Evolutionary conservation across 331 rosid genomes (phyloP).

Genomic region (Saraca asoca): DNA sequence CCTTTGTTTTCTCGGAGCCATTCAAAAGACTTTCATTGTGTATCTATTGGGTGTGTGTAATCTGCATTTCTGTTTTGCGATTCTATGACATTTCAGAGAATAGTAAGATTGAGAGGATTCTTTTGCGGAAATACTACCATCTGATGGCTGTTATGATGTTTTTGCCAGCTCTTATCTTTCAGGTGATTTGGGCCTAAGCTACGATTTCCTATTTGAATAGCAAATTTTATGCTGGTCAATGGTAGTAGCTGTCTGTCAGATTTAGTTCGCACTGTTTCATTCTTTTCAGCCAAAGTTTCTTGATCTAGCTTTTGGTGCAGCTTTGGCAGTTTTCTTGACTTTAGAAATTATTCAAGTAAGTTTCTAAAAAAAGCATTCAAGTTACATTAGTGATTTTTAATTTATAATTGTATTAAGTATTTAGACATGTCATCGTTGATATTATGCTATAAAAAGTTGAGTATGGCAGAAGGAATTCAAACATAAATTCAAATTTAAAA

Average conservation of each 20-base stretch:
- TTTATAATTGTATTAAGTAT: too few relatives aligned
- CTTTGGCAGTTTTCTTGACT: slow-evolving; percentile 79
- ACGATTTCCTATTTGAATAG: slow-evolving; percentile 16
- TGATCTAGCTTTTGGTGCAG: slow-evolving; percentile 88
- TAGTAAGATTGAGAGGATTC: slow-evolving; percentile 94
- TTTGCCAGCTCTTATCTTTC: slow-evolving; percentile 91
- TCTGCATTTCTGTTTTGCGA: slow-evolving; percentile 65
- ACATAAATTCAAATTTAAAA: not conserved
- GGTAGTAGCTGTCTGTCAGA: slow-evolving; percentile 17
- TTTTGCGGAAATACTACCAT: slow-evolving; percentile 92
- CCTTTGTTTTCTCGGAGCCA: slow-evolving; percentile 2
- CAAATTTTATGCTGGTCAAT: slow-evolving; percentile 31
- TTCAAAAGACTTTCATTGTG: slow-evolving; percentile 56
- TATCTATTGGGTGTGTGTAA: slow-evolving; percentile 70
- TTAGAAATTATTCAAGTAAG: slow-evolving; percentile 91
- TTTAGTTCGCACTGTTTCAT: slow-evolving; percentile 29
- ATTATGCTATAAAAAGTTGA: not conserved
- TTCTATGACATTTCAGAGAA: slow-evolving; percentile 87
- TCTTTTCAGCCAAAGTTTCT: slow-evolving; percentile 87
- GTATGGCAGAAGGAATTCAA: not conserved
- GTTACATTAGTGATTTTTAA: too few relatives aligned
- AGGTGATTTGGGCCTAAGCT: slow-evolving; percentile 55
- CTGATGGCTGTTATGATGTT: slow-evolving; percentile 93
- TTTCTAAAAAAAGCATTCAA: slow-evolving; percentile 24
- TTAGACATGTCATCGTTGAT: not conserved